Percentiles rank a stretch among this genome's conserved stretches.
phyloP scores from a whole-genome alignment of 2,329 filamentous ascomycete species.

The Paraphaeosphaeria minitans region DNA sequence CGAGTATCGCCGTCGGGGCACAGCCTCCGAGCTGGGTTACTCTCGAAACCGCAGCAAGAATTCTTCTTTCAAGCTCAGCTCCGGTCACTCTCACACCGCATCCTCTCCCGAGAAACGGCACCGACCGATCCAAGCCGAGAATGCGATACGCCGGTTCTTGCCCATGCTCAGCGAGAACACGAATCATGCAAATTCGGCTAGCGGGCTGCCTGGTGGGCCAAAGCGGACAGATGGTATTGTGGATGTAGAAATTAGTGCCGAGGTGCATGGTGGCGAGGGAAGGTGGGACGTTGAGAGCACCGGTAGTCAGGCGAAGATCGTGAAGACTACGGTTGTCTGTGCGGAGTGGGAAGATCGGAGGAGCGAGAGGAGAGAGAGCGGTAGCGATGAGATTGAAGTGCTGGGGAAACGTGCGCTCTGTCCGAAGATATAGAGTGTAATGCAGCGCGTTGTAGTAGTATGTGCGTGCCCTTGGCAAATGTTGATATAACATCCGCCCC shows the following conservation, averaged over 20 bases:
- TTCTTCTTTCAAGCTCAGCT: constrained; percentile 39
- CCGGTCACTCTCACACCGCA: constrained; percentile 18
- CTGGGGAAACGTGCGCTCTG: constrained; percentile 8
- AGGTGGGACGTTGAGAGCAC: constrained; percentile 43
- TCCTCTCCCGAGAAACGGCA: constrained; percentile 18
- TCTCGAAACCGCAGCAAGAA: constrained; percentile 29
- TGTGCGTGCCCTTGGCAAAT: background rate
- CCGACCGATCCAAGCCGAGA: constrained; percentile 27
- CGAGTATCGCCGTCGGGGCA: constrained; percentile 39
- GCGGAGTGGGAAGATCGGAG: constrained; percentile 40
- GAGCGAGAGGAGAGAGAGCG: constrained; percentile 21
- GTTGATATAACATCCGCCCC: background rate
- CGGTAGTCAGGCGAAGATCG: constrained; percentile 40
- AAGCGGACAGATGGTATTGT: constrained; percentile 36
- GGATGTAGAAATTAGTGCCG: constrained; percentile 35
- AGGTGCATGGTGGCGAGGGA: constrained; percentile 22
- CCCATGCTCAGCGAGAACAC: constrained; percentile 39
- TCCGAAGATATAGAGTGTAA: background rate
- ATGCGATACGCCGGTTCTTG: constrained; percentile 33
- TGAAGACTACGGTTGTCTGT: constrained; percentile 44
- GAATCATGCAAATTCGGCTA: constrained; percentile 40
- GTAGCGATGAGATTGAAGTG: constrained; percentile 31
- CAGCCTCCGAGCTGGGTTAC: constrained; percentile 35
- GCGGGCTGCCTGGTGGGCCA: constrained; percentile 40
- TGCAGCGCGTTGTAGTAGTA: background rate